A percentile compares a stretch with the other conserved stretches of the same genome.
Evolutionary conservation across 768 basidiomycete genomes (phyloP).

Genomic region (Podaxis mareebaensis): DNA sequence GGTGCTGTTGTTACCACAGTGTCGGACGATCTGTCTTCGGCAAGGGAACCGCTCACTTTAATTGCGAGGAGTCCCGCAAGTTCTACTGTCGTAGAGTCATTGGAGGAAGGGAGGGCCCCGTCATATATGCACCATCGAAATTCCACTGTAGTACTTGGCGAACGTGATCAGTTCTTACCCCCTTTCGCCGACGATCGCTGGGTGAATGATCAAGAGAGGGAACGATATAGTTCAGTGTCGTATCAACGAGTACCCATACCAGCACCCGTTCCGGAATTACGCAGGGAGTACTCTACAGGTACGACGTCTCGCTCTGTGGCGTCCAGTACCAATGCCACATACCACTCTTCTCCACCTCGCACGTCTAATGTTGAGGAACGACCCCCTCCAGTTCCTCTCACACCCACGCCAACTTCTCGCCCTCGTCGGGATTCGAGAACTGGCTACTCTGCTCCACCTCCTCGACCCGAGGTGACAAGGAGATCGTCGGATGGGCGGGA

Average conservation of each 20-base stretch:
- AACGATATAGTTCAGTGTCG: not conserved
- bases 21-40: too few species aligned
- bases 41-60: not conserved
- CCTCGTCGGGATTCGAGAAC: constrained; percentile 6
- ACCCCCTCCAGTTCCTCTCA: constrained; percentile 2
- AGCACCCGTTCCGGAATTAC: constrained; percentile 7
- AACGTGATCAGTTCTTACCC: constrained; percentile 2
- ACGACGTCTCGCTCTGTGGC: not conserved
- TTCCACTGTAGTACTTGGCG: constrained; percentile 5
- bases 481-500: constrained; percentile 5
- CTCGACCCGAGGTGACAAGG: constrained; percentile 1
- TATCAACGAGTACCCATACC: constrained; percentile 7
- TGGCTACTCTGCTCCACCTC: not conserved
- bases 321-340: constrained; percentile 11
- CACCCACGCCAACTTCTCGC: constrained; percentile 5
- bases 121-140: constrained; percentile 5
- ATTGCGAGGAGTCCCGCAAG: constrained; percentile 7
- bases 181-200: constrained; percentile 7
- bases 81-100: constrained; percentile 11
- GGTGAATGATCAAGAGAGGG: constrained; percentile 9
- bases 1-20: too few species aligned
- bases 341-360: constrained; percentile 10
- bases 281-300: constrained; percentile 12
- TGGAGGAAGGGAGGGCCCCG: constrained; percentile 12
- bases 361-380: not conserved